Percentiles rank a stretch among this genome's conserved stretches.
Evolutionary conservation across 1,139 yeast species (phyloP).

Genomic region (Pneumocystis wakefieldiae): DNA sequence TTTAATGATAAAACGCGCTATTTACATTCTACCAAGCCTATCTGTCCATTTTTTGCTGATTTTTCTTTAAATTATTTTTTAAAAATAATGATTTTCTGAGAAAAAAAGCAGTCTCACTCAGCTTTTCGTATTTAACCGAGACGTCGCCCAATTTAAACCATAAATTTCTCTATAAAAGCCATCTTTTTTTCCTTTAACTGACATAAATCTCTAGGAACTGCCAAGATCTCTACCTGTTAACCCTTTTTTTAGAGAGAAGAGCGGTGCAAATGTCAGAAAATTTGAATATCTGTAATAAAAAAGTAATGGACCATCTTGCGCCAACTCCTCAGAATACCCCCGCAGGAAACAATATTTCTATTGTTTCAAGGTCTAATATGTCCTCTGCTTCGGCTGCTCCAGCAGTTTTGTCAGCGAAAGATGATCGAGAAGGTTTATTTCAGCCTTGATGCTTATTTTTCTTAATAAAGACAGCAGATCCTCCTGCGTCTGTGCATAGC

Average conservation of each 20-base stretch:
- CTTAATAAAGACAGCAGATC: slow-evolving; percentile 6
- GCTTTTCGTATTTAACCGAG: no score
- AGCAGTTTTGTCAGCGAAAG: background rate
- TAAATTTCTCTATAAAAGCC: no score
- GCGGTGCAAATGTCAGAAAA: background rate
- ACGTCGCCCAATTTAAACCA: no score
- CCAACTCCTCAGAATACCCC: slow-evolving; percentile 99
- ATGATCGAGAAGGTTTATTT: background rate
- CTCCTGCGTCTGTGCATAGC: slow-evolving; percentile 20
- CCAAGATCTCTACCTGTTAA: no score
- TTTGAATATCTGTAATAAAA: slow-evolving; percentile 35
- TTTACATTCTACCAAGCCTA: no score
- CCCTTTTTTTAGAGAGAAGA: background rate
- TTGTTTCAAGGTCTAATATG: slow-evolving; percentile 36
- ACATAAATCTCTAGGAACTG: background rate
- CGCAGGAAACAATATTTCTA: slow-evolving; percentile 68
- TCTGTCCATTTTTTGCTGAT: no score
- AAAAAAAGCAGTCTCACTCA: no score
- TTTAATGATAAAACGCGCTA: no score
- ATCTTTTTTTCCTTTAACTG: background rate
- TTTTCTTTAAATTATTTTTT: no score
- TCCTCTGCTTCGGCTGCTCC: background rate
- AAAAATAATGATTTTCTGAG: no score
- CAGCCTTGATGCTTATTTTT: no score
- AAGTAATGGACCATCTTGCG: slow-evolving; percentile 64